Percentiles rank a stretch among this genome's conserved stretches.
phyloP scores from a whole-genome alignment of 257 asterid species.

The Jacaranda copaia region DNA sequence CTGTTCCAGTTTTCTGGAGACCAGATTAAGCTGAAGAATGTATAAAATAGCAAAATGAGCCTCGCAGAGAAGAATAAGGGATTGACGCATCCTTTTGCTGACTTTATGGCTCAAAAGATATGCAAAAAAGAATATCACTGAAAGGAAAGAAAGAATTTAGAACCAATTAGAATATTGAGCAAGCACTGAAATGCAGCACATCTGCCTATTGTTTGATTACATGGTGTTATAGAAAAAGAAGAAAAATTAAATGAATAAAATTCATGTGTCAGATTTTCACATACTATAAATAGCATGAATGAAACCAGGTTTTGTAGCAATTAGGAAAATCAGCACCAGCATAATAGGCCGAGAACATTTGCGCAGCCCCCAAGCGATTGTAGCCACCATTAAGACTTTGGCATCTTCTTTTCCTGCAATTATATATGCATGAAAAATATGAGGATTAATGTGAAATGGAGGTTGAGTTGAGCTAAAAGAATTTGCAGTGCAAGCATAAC shows the following conservation, averaged over 20 bases:
- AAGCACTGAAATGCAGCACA: slow-evolving; percentile 14
- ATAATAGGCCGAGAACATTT: slow-evolving; percentile 77
- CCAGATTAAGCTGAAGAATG: slow-evolving; percentile 68
- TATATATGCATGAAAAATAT: not conserved
- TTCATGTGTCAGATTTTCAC: slow-evolving; percentile 33
- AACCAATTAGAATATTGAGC: slow-evolving; percentile 32
- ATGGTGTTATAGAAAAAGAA: not conserved
- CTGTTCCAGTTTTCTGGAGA: slow-evolving; percentile 56
- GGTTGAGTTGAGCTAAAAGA: not conserved
- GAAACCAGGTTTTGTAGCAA: slow-evolving; percentile 79
- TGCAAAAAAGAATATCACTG: slow-evolving; percentile 75
- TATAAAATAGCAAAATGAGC: slow-evolving; percentile 69
- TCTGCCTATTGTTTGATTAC: slow-evolving; percentile 14
- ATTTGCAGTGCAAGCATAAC: slow-evolving; percentile 4
- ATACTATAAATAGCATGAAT: slow-evolving; percentile 73
- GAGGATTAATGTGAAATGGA: slow-evolving; percentile 11
- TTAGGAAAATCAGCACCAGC: slow-evolving; percentile 68
- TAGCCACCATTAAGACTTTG: slow-evolving; percentile 70
- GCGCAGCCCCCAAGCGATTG: slow-evolving; percentile 81
- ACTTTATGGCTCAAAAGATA: slow-evolving; percentile 70
- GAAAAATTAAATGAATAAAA: not conserved
- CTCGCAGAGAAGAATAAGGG: slow-evolving; percentile 73
- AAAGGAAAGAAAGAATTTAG: slow-evolving; percentile 36
- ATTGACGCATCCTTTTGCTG: slow-evolving; percentile 64
- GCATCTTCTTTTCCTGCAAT: slow-evolving; percentile 73